Evolutionary conservation across 2,329 filamentous ascomycete species (phyloP), one percentile per base, ranked within the genome.

Genomic region (Trichoderma atrobrunneum): DNA sequence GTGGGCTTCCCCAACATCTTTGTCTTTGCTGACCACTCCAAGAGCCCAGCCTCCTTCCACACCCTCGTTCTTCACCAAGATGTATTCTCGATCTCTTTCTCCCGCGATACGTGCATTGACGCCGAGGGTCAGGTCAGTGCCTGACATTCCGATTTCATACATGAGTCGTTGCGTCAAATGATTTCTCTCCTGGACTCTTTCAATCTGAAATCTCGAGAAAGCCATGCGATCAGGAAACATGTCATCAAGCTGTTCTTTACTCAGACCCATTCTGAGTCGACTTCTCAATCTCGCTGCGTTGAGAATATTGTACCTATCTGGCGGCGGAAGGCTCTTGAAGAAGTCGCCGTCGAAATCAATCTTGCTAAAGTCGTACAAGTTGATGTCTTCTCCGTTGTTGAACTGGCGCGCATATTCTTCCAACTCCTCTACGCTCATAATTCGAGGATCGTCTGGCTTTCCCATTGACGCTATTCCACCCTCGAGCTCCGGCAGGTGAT

Each of bases 171-270:
- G 96, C 0, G 97, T 99, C 34, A 99, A 87, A 74, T 97, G 93
- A 78, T 99, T 99, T 64, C 97, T 88, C 82, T 99, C 95, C 76
- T 88, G 90, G 12, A 98, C 97, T 72, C 96, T 87, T 79, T 98
- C 96, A 72, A 99, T 97, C 81, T 99, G 96, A 78, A 99, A 99
- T 73, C 88, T 92, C 1, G 95, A 98, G 79, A 99, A 99, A 0
- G 92, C 96, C 94, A 99, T 98, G 30, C 96, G 90, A 80, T 99
- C 92, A 0, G 96, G 95, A 79, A 99, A 99, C 96, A 99, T 99
- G 60, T 87, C 89, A 76, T 98, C 95, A 16, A 99, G 83, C 81
- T 99, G 96, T 75, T 99, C 95, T 81, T 98, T 98, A 71, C 93
- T 97, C 77, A 97, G 89, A 0, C 96, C 96, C 95, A 99, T 97